phyloP scores from a whole-genome alignment of 495 filamentous ascomycete species.

The Xylaria acuta region DNA sequence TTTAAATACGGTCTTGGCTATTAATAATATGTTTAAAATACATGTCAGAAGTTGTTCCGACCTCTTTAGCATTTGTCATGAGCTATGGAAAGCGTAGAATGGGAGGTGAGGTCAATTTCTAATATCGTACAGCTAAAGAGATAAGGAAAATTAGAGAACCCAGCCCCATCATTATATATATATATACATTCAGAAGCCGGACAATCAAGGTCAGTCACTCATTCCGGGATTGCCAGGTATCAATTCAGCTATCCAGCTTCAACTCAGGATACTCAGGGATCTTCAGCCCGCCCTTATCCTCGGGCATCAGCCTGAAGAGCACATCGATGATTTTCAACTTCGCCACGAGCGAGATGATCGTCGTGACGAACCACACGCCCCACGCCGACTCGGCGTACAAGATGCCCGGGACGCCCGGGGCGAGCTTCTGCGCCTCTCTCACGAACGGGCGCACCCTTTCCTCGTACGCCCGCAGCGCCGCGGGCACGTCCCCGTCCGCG shows the following conservation, averaged over 20 bases:
- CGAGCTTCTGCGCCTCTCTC: conserved; percentile 44
- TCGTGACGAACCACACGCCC: conserved; percentile 38
- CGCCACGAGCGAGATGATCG: conserved; percentile 41
- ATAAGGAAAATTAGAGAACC: too few relatives aligned
- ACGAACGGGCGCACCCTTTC: conserved; percentile 48
- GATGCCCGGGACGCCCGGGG: conserved; percentile 29
- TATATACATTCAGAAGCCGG: too few relatives aligned
- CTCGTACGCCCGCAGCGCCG: conserved; percentile 53
- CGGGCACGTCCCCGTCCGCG: conserved; percentile 24
- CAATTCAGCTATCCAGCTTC: conserved; percentile 32
- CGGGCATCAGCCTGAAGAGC: conserved; percentile 33
- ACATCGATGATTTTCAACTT: conserved; percentile 43
- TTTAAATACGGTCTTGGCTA: too few relatives aligned
- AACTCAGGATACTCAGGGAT: conserved; percentile 52
- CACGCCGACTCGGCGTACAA: conserved; percentile 37
- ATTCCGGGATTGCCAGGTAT: neutral
- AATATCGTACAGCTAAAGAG: neutral
- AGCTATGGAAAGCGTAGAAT: neutral
- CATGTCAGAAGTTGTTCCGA: neutral
- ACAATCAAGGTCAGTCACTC: too few relatives aligned
- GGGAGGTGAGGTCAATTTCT: neutral
- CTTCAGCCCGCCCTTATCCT: conserved; percentile 43
- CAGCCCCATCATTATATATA: too few relatives aligned
- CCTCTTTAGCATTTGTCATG: neutral
- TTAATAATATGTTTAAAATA: neutral